Evolutionary conservation across 1,284 basidiomycete species (phyloP), one percentile per base, ranked within the genome.

Genomic region (Ganoderma sinense): DNA sequence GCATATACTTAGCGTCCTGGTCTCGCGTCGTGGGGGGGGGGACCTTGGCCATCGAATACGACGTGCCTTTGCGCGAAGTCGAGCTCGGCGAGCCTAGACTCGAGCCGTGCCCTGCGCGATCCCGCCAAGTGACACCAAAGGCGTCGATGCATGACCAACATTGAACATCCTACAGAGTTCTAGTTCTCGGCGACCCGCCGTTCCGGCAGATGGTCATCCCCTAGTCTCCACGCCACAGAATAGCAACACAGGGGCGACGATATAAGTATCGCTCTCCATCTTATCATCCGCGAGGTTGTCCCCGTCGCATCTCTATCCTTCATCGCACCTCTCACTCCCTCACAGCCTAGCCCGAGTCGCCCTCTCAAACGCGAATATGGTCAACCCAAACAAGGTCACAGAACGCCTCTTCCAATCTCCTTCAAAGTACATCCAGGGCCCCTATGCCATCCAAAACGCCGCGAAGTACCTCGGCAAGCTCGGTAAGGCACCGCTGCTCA

Each of bases 401-500:
- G 79, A 80, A 61, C 72, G 75, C 33, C 73, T 80, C 70, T 81
- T 81, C 75, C 80, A 80, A 71, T 81, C 80, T 14, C 80, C 80
- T n/a, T 79, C 78, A 16, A 81, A 81, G 71, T 81, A 81, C 76
- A 80, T 81, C 58, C 80, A 81, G 69, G 80, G 80, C 8, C 80
- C 80, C 4, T 75, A 78, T 55, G 80, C 80, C 51, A 80, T 81
- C 71, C 76, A 80, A 31, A 79, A 81, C 58, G 80, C 79, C 4
- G 76, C 77, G 2, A 75, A 74, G 59, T 81, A 81, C 69, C 77
- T 81, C 18, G 70, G 72, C 16, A 62, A 72, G 18, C 71, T 81
- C 31, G 80, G 80, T 41, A 76, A 75, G 10, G 66, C 76, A 0
- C 79, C 80, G 0, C 71, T 81, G 5, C 65, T 81, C 33, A 72